Evolutionary conservation across 306 rosid species (phyloP), one percentile per base, ranked within the genome.

Genomic region (Gastrolobium villosum): DNA sequence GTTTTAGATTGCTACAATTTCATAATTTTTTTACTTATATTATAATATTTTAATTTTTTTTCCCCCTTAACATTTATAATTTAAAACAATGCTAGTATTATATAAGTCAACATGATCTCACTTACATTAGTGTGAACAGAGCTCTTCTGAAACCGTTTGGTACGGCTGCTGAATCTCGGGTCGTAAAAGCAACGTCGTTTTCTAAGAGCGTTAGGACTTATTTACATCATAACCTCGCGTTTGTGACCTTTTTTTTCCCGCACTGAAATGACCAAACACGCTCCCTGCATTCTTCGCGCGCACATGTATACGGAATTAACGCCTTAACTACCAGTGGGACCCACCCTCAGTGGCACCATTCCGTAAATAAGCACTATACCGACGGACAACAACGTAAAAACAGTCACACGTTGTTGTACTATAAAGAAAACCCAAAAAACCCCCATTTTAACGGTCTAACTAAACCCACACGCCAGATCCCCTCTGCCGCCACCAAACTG

Each of bases 311-410:
- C 93, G 85, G 79, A 78, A 83, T 90, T 82, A 87, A 84, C 92
- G 96, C 95, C 93, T 84, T 83, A 87, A 94, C 91, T 32, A 80
- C 15, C 83, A 73, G 53, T 49, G 85, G 94, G 93, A n/a, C 86
- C 95, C 88, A 81, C 15, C 41, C 2, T 0, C 3, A 30, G 76
- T 85, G 93, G 87, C 84, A 81, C 65, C 37, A 26, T 45, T 56
- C 20, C 26, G 89, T 77, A 85, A 92, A 72, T 92, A 72, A 62
- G 6, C 14, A 5, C 40, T 6, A 15, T 46, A 44, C 13, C 57
- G 3, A 45, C 4, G 88, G 86, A 55, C 26, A 4, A 39, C 3
- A 48, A 15, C 1, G 90, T 61, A 62, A 49, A 60, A 55, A 40
- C 6, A 14, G 3, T 36, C 5, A 59, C 9, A 5, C 36, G 4